Base-by-base conservation (phyloP, 768 basidiomycete genomes). In the Suillus discolor region DNA sequence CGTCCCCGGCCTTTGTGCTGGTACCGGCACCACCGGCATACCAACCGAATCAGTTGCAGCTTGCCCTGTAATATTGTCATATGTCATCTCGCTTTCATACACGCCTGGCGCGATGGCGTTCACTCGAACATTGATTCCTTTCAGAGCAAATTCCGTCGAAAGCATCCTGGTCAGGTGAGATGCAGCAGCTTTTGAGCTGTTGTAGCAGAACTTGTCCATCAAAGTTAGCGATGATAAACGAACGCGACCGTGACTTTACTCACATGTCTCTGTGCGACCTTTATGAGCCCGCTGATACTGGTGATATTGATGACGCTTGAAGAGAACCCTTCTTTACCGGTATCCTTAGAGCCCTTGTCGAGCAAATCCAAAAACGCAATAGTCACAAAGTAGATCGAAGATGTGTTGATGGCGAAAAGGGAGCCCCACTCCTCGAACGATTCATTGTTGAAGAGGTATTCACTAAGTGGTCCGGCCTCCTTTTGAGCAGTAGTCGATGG, bases 131-230 rank as follows among this genome's bases (percentile, higher is more conserved):
- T 85, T 84, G 12, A 90, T 82, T 31, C 82, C 81, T 72, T 89
- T 88, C 63, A 93, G 78, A 4, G 88, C 89, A 62, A 92, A 82
- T 71, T 93, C 92, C 1, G 92, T 92, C 2, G 92, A 79, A 60
- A 94, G 76, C 85, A 93, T 84, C 76, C 82, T 88, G 12, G 91
- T 91, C n/a, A 94, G 78, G 68, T 93, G 91, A 15, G 89, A 83
- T 6, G 86, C 87, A 3, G 91, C 93, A 0, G 90, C 91, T 74
- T 94, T 94, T 8, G 89, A 81, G 70, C 89, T 90, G 75, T 94
- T 94, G 75, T 94, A 94, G 36, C 84, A 86, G 72, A 93, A 93
- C 92, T 94, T 70, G 28, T 41, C 25, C 16, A 60, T 38, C 34
- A 23, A 36, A 59, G 44, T 25, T 45, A 47, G 53, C 36, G n/a